phyloP scores from a whole-genome alignment of 1,284 basidiomycete genomes.

The Ceraceosorus guamensis region DNA sequence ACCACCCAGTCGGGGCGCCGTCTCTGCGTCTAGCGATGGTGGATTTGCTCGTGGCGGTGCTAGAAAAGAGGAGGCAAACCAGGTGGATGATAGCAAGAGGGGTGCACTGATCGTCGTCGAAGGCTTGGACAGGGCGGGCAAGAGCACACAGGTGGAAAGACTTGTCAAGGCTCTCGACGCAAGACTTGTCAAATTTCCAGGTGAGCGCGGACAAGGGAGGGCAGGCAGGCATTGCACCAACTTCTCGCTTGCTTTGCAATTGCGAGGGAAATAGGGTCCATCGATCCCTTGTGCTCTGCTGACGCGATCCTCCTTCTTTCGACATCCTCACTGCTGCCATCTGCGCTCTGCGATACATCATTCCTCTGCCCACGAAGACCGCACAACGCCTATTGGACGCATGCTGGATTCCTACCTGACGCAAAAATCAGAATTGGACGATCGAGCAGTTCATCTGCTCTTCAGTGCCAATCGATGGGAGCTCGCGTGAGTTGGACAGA shows the following conservation, averaged over 20 bases:
- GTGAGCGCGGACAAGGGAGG: slow-evolving; percentile 3
- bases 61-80: background rate
- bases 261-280: too few species aligned
- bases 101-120: slow-evolving; percentile 46
- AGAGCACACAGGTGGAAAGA: slow-evolving; percentile 43
- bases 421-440: slow-evolving; percentile 75
- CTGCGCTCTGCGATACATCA: background rate
- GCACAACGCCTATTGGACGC: slow-evolving; percentile 80
- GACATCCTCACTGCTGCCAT: background rate
- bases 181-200: slow-evolving; percentile 41
- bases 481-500: slow-evolving; percentile 68
- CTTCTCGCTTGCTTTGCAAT: too few species aligned
- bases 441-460: slow-evolving; percentile 83
- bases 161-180: slow-evolving; percentile 20
- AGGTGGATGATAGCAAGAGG: slow-evolving; percentile 13
- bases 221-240: too few species aligned
- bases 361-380: slow-evolving; percentile 53
- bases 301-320: background rate
- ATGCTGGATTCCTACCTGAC: slow-evolving; percentile 89
- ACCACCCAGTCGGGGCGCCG: too few species aligned
- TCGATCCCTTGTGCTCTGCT: too few species aligned
- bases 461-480: slow-evolving; percentile 99
- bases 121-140: slow-evolving; percentile 45
- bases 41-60: too few species aligned
- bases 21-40: too few species aligned